Conservation (phyloP, 129 eudicot genomes). For the Flaveria linearis region DNA sequence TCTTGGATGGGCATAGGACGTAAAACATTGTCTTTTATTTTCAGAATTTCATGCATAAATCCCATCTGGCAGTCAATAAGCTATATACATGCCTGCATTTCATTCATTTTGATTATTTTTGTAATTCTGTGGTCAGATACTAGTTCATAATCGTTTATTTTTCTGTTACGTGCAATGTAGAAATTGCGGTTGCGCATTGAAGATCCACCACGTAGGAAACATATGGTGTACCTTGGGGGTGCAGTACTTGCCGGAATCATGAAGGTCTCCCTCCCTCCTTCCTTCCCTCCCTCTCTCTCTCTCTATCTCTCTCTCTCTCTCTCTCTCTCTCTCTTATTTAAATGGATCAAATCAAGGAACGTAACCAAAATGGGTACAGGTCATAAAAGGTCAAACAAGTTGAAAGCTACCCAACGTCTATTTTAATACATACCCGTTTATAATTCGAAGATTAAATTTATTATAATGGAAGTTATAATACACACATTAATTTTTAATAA, state of each 20-base stretch:
- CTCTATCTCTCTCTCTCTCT: not conserved
- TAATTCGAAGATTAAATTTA: not conserved
- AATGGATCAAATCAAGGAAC: not conserved
- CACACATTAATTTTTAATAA: not conserved
- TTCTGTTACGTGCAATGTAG: constrained; percentile 36
- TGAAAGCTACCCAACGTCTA: not conserved
- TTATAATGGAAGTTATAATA: not conserved
- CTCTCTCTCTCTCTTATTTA: not conserved
- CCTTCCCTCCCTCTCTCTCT: constrained; percentile 25
- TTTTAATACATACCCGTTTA: not conserved
- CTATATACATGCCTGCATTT: not conserved
- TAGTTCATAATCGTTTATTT: constrained; percentile 20
- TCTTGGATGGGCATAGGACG: constrained; percentile 10
- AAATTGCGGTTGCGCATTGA: constrained; percentile 90
- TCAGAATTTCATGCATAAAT: constrained; percentile 13
- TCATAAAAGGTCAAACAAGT: not conserved
- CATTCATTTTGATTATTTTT: not conserved
- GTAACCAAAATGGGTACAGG: not conserved
- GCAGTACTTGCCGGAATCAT: constrained; percentile 99
- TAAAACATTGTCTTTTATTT: not conserved
- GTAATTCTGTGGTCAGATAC: not conserved
- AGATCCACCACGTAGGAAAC: constrained; percentile 98
- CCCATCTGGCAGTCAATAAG: constrained; percentile 19
- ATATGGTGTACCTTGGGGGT: constrained; percentile 99
- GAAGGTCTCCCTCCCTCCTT: constrained; percentile 63